Conservation (phyloP, 208 protist genomes). For the Acanthamoeba castellanii region DNA sequence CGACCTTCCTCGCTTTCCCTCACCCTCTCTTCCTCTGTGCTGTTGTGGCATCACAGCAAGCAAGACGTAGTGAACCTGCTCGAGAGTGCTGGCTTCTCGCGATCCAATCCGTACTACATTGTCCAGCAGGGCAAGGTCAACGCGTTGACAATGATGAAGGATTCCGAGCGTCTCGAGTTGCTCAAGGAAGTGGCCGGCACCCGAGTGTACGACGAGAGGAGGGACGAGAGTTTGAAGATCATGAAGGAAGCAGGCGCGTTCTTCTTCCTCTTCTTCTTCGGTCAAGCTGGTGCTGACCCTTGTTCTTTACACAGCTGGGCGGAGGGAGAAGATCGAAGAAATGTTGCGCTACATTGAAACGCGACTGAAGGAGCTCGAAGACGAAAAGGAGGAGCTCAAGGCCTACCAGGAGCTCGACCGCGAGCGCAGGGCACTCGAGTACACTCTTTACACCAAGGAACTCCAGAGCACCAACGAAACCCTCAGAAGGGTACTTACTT, state of each 20-base stretch:
- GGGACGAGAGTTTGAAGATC: slow-evolving; percentile 95
- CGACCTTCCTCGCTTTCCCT: background rate
- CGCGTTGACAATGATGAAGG: slow-evolving; percentile 96
- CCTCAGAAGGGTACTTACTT: background rate
- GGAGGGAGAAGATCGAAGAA: slow-evolving; percentile 91
- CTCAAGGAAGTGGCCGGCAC: slow-evolving; percentile 99
- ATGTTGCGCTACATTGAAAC: slow-evolving; percentile 95
- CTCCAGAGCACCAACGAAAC: slow-evolving; percentile 41
- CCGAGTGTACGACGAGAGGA: slow-evolving; percentile 97
- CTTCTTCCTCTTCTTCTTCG: slow-evolving; percentile 44
- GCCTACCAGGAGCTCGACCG: slow-evolving; percentile 94
- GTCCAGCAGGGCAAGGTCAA: slow-evolving; percentile 98
- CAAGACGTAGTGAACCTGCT: slow-evolving; percentile 96
- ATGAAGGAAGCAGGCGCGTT: slow-evolving; percentile 92
- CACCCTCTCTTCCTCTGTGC: background rate
- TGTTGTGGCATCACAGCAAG: slow-evolving; percentile 71
- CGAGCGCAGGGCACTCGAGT: slow-evolving; percentile 94
- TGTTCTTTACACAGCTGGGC: background rate
- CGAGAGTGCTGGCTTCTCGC: slow-evolving; percentile 98
- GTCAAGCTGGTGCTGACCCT: background rate
- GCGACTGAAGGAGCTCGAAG: slow-evolving; percentile 95
- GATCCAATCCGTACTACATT: slow-evolving; percentile 99
- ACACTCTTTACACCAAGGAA: slow-evolving; percentile 92
- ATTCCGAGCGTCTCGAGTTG: slow-evolving; percentile 96
- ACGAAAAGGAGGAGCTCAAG: slow-evolving; percentile 96